These are phyloP conservation scores for Herpotrichia juniperi DNA, from an alignment of 2,329 filamentous ascomycete genomes.

Conservation along the genomic window DNA sequence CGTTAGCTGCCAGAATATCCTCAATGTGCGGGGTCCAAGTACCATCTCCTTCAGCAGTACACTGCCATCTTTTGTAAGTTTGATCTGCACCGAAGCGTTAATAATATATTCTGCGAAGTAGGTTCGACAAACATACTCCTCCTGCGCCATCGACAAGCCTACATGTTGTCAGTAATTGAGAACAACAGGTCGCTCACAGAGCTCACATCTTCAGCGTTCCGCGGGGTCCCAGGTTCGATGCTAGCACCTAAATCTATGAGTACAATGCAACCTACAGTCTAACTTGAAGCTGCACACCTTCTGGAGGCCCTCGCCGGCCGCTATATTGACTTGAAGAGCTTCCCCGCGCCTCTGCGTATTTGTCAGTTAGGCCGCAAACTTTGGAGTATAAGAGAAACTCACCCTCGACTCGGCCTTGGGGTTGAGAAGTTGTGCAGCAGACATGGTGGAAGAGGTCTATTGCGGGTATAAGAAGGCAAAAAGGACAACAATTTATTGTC, in stretches of 20 bases:
- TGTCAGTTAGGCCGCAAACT: constrained; percentile 49
- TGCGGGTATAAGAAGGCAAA: neutral
- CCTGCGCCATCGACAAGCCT: constrained; percentile 69
- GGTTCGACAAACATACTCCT: constrained; percentile 52
- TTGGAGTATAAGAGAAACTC: constrained; percentile 49
- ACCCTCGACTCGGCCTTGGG: constrained; percentile 98
- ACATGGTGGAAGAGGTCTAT: constrained; percentile 65
- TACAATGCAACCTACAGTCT: neutral
- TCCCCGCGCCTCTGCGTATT: constrained; percentile 83
- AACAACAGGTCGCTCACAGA: neutral
- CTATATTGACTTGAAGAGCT: constrained; percentile 96
- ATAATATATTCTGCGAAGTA: constrained; percentile 10
- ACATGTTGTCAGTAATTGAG: constrained; percentile 33
- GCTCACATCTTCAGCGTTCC: constrained; percentile 97
- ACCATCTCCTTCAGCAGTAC: constrained; percentile 75
- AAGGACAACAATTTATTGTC: constrained; percentile 5
- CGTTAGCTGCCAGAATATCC: constrained; percentile 35
- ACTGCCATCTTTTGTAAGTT: constrained; percentile 98
- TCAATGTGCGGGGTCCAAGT: constrained; percentile 23
- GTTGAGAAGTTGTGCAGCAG: constrained; percentile 96
- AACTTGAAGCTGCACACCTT: constrained; percentile 40
- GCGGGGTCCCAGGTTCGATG: constrained; percentile 91
- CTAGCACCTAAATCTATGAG: constrained; percentile 74
- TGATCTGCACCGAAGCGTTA: constrained; percentile 68
- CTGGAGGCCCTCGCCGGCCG: constrained; percentile 81